Conservation (phyloP, 768 basidiomycete genomes). For the Lactarius sp. region DNA sequence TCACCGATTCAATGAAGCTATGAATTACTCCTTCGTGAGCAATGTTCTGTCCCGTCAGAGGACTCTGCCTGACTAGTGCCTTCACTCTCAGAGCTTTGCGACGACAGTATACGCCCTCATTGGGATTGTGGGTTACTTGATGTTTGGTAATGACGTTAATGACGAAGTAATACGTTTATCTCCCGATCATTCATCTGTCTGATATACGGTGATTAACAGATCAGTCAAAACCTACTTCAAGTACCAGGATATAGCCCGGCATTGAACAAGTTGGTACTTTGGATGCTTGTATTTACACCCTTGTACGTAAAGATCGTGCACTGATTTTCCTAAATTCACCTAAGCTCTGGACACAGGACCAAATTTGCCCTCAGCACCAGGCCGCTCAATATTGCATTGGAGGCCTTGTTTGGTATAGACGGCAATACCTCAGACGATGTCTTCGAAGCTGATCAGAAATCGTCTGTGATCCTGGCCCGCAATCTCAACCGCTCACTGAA, state of each 20-base stretch:
- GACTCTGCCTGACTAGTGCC: not conserved
- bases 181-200: constrained; percentile 13
- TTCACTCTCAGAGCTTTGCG: constrained; percentile 15
- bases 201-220: constrained; percentile 38
- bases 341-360: constrained; percentile 42
- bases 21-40: constrained; percentile 78
- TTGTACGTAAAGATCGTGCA: constrained; percentile 42
- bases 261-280: constrained; percentile 71
- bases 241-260: constrained; percentile 66
- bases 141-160: constrained; percentile 79
- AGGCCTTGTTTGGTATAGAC: constrained; percentile 70
- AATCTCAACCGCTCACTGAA: constrained; percentile 34
- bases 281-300: constrained; percentile 80
- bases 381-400: constrained; percentile 80
- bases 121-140: constrained; percentile 80
- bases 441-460: constrained; percentile 23
- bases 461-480: constrained; percentile 27
- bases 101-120: constrained; percentile 42
- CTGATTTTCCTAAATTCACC: constrained; percentile 21
- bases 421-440: constrained; percentile 25
- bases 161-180: constrained; percentile 58
- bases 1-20: constrained; percentile 71
- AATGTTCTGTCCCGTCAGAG: constrained; percentile 25
- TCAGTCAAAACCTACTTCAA: constrained; percentile 75
- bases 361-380: constrained; percentile 85